Conservation (phyloP, 1,284 basidiomycete species). For the Trichosporon sp. region DNA sequence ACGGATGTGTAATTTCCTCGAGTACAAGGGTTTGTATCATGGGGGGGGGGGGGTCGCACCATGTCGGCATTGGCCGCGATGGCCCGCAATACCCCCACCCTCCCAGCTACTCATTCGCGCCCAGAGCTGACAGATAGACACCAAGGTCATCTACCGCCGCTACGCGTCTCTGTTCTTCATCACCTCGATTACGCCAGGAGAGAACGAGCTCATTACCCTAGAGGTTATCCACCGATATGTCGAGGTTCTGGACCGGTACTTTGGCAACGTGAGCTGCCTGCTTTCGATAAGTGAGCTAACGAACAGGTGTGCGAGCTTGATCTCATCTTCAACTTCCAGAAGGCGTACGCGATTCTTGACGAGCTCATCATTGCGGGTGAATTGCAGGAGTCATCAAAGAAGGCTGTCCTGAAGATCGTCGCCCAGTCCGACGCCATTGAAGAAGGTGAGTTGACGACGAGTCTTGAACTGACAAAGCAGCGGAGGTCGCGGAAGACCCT, state of each 20-base stretch:
- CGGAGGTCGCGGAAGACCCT: conserved; percentile 54
- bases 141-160: conserved; percentile 94
- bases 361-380: conserved; percentile 98
- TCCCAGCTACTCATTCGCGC: neutral
- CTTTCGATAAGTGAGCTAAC: neutral
- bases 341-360: conserved; percentile 96
- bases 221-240: conserved; percentile 99
- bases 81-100: neutral
- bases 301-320: conserved; percentile 90
- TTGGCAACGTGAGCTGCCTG: conserved; percentile 79
- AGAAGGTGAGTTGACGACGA: conserved; percentile 54
- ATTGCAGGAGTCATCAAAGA: conserved; percentile 97
- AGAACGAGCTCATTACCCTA: conserved; percentile 90
- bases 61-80: neutral
- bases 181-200: conserved; percentile 80
- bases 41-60: neutral
- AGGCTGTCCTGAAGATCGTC: conserved; percentile 86
- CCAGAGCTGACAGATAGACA: conserved; percentile 62
- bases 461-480: conserved; percentile 32
- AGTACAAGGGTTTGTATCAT: conserved; percentile 85
- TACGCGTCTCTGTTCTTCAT: conserved; percentile 99
- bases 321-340: conserved; percentile 98
- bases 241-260: conserved; percentile 97
- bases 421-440: conserved; percentile 60
- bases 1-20: conserved; percentile 98